phyloP scores from a whole-genome alignment of 805 yeast species.

The Ogataea parapolymorpha region DNA sequence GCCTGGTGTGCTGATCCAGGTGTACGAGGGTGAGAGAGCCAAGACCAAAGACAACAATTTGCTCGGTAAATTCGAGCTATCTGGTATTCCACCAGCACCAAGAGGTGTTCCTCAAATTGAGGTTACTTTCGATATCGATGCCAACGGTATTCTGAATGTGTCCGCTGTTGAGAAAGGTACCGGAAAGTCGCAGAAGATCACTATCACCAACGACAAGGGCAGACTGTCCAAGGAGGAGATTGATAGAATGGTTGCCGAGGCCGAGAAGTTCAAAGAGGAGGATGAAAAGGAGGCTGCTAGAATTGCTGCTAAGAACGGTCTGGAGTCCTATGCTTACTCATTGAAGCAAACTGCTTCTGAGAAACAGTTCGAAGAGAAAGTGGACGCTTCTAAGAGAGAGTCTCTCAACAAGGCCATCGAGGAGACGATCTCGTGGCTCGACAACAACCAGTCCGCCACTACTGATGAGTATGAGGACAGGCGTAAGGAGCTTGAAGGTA shows the following conservation, averaged over 20 bases:
- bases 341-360: conserved; percentile 43
- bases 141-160: conserved; percentile 68
- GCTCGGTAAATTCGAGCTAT: conserved; percentile 69
- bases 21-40: conserved; percentile 79
- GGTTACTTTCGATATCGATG: conserved; percentile 76
- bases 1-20: conserved; percentile 77
- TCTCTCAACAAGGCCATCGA: conserved; percentile 73
- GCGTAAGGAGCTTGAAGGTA: conserved; percentile 93
- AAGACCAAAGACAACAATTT: conserved; percentile 73
- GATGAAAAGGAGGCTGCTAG: conserved; percentile 58
- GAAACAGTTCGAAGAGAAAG: conserved; percentile 37
- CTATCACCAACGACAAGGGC: conserved; percentile 45
- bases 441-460: conserved; percentile 87
- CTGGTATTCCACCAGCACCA: conserved; percentile 71
- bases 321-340: conserved; percentile 56
- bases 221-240: conserved; percentile 62
- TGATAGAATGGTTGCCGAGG: conserved; percentile 62
- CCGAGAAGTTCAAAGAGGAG: conserved; percentile 60
- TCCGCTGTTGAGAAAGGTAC: conserved; percentile 56
- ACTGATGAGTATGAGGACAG: conserved; percentile 89
- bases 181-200: conserved; percentile 49
- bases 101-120: conserved; percentile 79
- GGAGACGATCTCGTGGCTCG: conserved; percentile 83
- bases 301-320: conserved; percentile 54
- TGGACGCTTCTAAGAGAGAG: conserved; percentile 45